Evolutionary conservation across 345 rosid species (phyloP), one percentile per base, ranked within the genome.

Genomic region (Microcos paniculata): DNA sequence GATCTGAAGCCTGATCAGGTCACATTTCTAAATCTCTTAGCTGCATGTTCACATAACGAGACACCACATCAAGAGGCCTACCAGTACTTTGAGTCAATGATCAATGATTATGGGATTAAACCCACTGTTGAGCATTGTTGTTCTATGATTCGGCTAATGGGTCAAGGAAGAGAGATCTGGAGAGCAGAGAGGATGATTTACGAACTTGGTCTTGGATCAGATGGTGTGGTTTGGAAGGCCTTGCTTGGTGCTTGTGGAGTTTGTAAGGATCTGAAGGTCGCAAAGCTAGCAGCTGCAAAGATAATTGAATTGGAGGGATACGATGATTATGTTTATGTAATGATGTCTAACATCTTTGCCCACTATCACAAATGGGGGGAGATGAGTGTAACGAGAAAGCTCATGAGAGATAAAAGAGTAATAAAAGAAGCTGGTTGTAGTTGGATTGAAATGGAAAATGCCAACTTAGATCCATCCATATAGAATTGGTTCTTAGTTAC

Each of bases 101-200:
- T 85, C 55, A 80, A 86, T 55, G 87, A 92, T 46, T 87, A 92
- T 42, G 76, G 83, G 57, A 88, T 90, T 65, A 74, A 82, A 74
- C 96, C 97, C 62, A 82, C 81, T 6, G 67, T 82, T 52, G 90
- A 94, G 86, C 97, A 90, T 42, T 87, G 92, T 28, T 92, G 94
- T 81, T 85, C 94, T 10, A 83, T 92, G 79, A 85, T 90, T 51
- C 85, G 91, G 73, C 78, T 88, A 40, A 72, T 94, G 88, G 92
- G 91, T 28, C 88, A 80, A 67, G 84, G 83, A 64, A 87, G 96
- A 71, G 88, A 89, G 68, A 68, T 77, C 12, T 16, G 68, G 78
- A 74, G 78, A 56, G 94, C 90, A 1, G 73, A 31, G 75, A 81
- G 56, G 77, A 77, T 84, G 82, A 88, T 89, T 30, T 70, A 84